These are phyloP conservation scores for Saccharomyces hybrid DNA, from an alignment of 1,139 yeast species.

Conservation along the genomic window DNA sequence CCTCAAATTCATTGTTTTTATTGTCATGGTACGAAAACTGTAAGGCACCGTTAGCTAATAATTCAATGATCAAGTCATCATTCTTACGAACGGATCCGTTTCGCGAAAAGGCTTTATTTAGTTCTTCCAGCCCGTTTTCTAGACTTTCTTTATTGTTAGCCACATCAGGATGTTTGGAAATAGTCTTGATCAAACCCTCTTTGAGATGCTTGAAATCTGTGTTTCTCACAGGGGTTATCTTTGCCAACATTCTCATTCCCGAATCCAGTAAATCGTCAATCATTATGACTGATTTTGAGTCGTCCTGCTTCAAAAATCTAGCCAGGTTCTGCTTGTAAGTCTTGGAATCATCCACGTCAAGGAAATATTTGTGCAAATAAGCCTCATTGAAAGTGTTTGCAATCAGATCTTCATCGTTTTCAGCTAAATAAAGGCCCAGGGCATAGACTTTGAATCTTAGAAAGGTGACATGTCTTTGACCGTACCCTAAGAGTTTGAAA, in stretches of 20 bases:
- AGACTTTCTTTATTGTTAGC: conserved; percentile 34
- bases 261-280: conserved; percentile 49
- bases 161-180: conserved; percentile 32
- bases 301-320: conserved; percentile 47
- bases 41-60: conserved; percentile 40
- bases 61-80: conserved; percentile 47
- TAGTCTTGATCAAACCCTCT: conserved; percentile 80
- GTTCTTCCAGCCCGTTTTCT: conserved; percentile 47
- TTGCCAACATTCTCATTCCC: conserved; percentile 55
- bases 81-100: conserved; percentile 60
- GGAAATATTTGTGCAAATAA: conserved; percentile 32
- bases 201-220: conserved; percentile 84
- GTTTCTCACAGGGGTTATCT: conserved; percentile 79
- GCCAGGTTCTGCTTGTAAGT: conserved; percentile 44
- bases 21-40: conserved; percentile 39
- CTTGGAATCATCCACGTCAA: conserved; percentile 28
- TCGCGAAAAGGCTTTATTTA: conserved; percentile 44
- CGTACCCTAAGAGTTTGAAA: conserved; percentile 62
- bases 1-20: conserved; percentile 27
- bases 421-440: conserved; percentile 67
- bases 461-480: conserved; percentile 77
- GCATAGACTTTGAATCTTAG: conserved; percentile 78
- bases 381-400: conserved; percentile 40
- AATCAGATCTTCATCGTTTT: conserved; percentile 45
- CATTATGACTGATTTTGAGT: conserved; percentile 46